Conservation (phyloP, 1,284 basidiomycete genomes). For the Cutaneotrichosporon sp. region DNA sequence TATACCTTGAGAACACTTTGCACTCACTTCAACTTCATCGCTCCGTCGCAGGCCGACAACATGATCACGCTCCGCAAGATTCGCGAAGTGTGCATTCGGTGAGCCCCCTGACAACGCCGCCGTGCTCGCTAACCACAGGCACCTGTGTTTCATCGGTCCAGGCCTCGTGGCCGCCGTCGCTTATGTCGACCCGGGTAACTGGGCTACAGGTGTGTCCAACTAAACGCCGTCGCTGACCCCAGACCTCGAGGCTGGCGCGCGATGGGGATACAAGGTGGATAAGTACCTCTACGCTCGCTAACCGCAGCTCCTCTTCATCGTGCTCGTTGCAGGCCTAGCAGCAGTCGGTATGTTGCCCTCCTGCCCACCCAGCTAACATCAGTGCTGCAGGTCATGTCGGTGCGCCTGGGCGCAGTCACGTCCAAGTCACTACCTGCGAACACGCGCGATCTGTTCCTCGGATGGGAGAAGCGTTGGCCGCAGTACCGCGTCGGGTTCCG, state of each 20-base stretch:
- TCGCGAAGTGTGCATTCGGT: constrained; percentile 6
- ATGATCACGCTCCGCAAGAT: constrained; percentile 2
- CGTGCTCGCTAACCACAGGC: constrained; percentile 20
- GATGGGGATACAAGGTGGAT: constrained; percentile 52
- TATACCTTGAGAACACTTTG: no score
- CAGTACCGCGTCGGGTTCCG: constrained; percentile 52
- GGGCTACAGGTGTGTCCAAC: constrained; percentile 37
- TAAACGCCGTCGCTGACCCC: constrained; percentile 14
- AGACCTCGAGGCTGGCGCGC: constrained; percentile 2
- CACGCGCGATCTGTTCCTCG: constrained; percentile 61
- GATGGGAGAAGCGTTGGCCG: constrained; percentile 65
- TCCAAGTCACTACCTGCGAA: constrained; percentile 47
- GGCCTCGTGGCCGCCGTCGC: constrained; percentile 47
- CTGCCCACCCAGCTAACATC: neutral
- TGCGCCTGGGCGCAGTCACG: constrained; percentile 54
- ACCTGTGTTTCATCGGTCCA: constrained; percentile 48
- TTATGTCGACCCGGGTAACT: constrained; percentile 47
- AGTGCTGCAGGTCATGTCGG: constrained; percentile 44
- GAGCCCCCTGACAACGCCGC: neutral
- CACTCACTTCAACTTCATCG: no score
- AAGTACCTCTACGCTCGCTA: neutral
- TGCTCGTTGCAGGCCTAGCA: constrained; percentile 75
- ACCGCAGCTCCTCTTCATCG: constrained; percentile 67
- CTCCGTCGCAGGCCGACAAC: no score
- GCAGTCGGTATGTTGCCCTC: constrained; percentile 50